Conservation (phyloP, 2,329 filamentous ascomycete species). For the Hymenoscyphus salicellus region DNA sequence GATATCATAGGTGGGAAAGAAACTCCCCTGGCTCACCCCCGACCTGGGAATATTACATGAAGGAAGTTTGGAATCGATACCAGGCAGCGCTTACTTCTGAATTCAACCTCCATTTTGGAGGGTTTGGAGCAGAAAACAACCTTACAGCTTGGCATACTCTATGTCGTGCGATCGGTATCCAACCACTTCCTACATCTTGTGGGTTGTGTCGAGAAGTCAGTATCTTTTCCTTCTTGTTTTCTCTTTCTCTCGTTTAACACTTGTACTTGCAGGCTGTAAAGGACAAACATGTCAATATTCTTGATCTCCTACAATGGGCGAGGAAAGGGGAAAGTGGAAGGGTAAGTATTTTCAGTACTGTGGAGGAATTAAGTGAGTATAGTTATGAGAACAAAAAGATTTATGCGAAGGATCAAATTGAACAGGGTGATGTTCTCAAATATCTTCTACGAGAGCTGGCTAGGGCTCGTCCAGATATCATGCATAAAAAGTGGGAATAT, state of each 20-base stretch:
- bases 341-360: background rate
- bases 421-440: background rate
- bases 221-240: background rate
- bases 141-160: constrained; percentile 14
- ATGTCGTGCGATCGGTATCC: constrained; percentile 11
- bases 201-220: constrained; percentile 12
- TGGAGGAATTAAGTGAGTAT: background rate
- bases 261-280: background rate
- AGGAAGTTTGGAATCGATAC: background rate
- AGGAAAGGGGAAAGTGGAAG: constrained; percentile 7
- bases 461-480: no score
- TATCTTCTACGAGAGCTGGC: background rate
- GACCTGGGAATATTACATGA: background rate
- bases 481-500: no score
- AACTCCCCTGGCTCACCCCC: background rate
- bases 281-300: constrained; percentile 14
- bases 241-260: background rate
- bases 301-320: constrained; percentile 15
- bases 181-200: constrained; percentile 11
- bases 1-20: background rate
- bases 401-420: background rate
- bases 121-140: constrained; percentile 15
- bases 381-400: background rate
- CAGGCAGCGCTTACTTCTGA: background rate
- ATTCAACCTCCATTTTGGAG: constrained; percentile 8